A percentile compares a stretch with the other conserved stretches of the same genome.
Conservation (phyloP, 148 eudicot species). For the Dysphania ambrosioides region DNA sequence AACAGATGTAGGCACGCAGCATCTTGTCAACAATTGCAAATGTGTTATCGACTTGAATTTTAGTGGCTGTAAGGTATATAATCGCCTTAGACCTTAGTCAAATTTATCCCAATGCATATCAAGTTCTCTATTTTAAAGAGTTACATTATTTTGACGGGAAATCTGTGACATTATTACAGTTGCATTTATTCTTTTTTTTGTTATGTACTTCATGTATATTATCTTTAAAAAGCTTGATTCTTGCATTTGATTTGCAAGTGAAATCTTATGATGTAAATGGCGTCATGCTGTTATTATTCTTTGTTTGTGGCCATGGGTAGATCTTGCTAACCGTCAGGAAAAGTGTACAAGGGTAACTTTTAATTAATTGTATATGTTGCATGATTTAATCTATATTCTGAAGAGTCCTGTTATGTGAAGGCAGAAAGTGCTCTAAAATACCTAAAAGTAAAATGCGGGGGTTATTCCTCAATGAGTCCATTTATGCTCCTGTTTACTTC, state of each 20-base stretch:
- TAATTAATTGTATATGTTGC: not conserved
- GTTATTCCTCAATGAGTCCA: not conserved
- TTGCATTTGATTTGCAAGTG: not conserved
- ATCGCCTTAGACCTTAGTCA: not conserved
- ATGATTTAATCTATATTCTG: not conserved
- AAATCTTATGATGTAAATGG: not conserved
- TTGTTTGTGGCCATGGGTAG: not conserved
- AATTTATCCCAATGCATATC: not conserved
- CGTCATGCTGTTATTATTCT: not conserved
- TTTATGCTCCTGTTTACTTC: not conserved
- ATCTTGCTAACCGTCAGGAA: not conserved
- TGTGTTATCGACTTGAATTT: slow-evolving; percentile 65
- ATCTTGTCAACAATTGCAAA: slow-evolving; percentile 76
- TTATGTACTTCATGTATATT: not conserved
- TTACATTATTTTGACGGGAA: no score
- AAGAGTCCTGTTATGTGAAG: not conserved
- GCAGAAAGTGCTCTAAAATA: not conserved
- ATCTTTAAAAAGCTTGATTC: not conserved
- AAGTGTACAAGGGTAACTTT: not conserved
- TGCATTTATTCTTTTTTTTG: not conserved
- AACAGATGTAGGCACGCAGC: slow-evolving; percentile 57
- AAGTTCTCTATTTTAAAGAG: not conserved
- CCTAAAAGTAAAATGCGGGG: not conserved
- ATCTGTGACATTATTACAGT: not conserved
- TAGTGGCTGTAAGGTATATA: slow-evolving; percentile 91